Percentiles rank a stretch among this genome's conserved stretches.
Conservation (phyloP, 2,329 filamentous ascomycete genomes). For the Cordyceps javanica region DNA sequence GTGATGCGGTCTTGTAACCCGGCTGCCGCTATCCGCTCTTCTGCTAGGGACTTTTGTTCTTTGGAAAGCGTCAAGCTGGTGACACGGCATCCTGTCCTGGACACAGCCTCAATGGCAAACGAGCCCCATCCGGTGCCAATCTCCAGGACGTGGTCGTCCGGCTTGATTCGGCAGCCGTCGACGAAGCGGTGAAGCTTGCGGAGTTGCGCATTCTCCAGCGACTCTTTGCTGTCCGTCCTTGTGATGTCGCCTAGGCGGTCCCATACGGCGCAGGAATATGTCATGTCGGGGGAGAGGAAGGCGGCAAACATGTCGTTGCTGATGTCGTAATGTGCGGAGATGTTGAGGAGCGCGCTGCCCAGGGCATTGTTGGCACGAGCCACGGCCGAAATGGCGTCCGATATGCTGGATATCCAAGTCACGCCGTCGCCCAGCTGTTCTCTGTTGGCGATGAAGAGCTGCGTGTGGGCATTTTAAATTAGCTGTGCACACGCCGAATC, state of each 20-base stretch:
- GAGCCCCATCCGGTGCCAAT: conserved; percentile 74
- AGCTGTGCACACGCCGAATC: background rate
- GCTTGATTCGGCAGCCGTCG: conserved; percentile 55
- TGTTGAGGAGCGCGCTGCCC: conserved; percentile 56
- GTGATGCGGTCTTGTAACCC: conserved; percentile 55
- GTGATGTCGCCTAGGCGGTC: background rate
- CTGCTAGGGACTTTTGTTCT: conserved; percentile 63
- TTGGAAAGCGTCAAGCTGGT: conserved; percentile 63
- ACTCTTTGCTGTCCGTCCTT: conserved; percentile 43
- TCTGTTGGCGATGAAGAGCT: conserved; percentile 69
- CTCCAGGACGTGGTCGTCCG: conserved; percentile 63
- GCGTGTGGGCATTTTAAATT: background rate
- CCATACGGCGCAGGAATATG: conserved; percentile 68
- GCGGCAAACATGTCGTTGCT: conserved; percentile 71
- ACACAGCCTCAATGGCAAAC: conserved; percentile 64
- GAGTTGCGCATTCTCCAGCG: conserved; percentile 59
- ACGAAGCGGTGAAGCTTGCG: conserved; percentile 63
- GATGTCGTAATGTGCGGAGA: conserved; percentile 69
- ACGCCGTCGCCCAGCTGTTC: conserved; percentile 57
- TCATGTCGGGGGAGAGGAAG: conserved; percentile 70
- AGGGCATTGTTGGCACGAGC: conserved; percentile 53
- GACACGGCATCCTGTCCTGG: conserved; percentile 59
- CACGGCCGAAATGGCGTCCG: conserved; percentile 50
- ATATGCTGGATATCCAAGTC: conserved; percentile 54
- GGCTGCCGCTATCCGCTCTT: conserved; percentile 55